Evolutionary conservation across 1,284 basidiomycete species (phyloP), one percentile per base, ranked within the genome.

Genomic region (Athelia psychrophila): DNA sequence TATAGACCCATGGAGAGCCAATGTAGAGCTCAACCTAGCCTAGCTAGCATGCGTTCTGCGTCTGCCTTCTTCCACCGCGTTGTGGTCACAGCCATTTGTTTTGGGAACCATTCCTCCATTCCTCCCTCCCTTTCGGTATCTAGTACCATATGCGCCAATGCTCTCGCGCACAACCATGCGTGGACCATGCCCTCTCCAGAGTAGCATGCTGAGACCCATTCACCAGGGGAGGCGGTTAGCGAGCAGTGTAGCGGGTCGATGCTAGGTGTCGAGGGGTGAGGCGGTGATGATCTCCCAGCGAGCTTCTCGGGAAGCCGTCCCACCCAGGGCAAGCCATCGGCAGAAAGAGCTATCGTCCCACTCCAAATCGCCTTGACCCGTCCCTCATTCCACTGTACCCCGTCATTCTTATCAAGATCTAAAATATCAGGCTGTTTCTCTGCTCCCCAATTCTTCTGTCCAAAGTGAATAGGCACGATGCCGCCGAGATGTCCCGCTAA

Each of bases 151-250:
- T 72, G 61, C 12, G 81, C 83, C 47, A 86, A 61, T 3, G 80
- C 83, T 54, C 75, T 74, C 2, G 77, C 75, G 54, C 80, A 78
- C 61, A 83, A 59, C 80, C 82, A 86, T 3, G 81, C 83, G 58
- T 84, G 76, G 2, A 79, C 78, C 84, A 86, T 86, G 3, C 84
- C 84, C 56, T 86, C 84, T 1, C 84, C 84, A 10, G 75, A 73
- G 56, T 82, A 86, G 1, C 82, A 84, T 18, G 80, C 83, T 18
- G 71, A 63, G 18, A 81, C 70, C 80, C 79, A 81, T 57, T 82
- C 80, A 23, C 79, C 79, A 5, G 38, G 38, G 38, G 38, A 9
- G 5, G 33, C 54, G 53, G 10, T 49, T 32, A 9, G 52, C 48
- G n/a, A 32, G 18, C 20, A 20, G 36, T 5, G 47, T 24, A 16